A percentile compares a stretch with the other conserved stretches of the same genome.
These are phyloP conservation scores for Myxozyma lipomycoides DNA, from an alignment of 805 yeast species.

Conservation along the genomic window DNA sequence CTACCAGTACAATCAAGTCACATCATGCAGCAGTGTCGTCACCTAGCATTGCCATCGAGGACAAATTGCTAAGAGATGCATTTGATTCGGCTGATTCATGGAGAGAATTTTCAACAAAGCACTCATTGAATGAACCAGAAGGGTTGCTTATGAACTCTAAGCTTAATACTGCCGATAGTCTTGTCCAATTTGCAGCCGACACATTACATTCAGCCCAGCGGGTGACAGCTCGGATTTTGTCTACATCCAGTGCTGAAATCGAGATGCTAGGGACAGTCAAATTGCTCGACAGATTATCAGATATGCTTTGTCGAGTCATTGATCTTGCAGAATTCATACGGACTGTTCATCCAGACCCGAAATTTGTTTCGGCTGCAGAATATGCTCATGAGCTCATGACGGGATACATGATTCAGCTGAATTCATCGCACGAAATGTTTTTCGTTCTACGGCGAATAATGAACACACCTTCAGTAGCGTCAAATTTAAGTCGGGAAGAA, in stretches of 20 bases:
- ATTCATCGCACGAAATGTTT: slow-evolving; percentile 75
- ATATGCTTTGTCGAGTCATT: slow-evolving; percentile 83
- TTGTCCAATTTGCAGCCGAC: slow-evolving; percentile 58
- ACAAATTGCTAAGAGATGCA: slow-evolving; percentile 28
- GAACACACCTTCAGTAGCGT: slow-evolving; percentile 38
- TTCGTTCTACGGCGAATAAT: slow-evolving; percentile 56
- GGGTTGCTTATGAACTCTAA: slow-evolving; percentile 77
- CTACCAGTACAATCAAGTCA: not conserved
- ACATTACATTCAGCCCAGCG: slow-evolving; percentile 64
- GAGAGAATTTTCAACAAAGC: slow-evolving; percentile 12
- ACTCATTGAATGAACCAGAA: slow-evolving; percentile 1
- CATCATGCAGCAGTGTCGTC: not conserved
- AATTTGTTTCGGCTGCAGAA: slow-evolving; percentile 77
- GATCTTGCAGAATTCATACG: slow-evolving; percentile 91
- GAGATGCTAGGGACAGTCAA: slow-evolving; percentile 53
- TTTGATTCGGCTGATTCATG: slow-evolving; percentile 26
- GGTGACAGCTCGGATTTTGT: slow-evolving; percentile 55
- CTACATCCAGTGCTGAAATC: slow-evolving; percentile 34
- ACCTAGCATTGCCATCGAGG: slow-evolving; percentile 11
- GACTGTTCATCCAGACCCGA: slow-evolving; percentile 68
- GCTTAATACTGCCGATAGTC: slow-evolving; percentile 65
- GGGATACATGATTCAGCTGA: slow-evolving; percentile 88
- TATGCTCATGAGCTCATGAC: slow-evolving; percentile 81
- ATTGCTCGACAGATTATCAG: slow-evolving; percentile 79
- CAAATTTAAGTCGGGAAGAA: slow-evolving; percentile 65